Base-by-base conservation (phyloP, 306 rosid genomes). In the Malus sieversii region DNA sequence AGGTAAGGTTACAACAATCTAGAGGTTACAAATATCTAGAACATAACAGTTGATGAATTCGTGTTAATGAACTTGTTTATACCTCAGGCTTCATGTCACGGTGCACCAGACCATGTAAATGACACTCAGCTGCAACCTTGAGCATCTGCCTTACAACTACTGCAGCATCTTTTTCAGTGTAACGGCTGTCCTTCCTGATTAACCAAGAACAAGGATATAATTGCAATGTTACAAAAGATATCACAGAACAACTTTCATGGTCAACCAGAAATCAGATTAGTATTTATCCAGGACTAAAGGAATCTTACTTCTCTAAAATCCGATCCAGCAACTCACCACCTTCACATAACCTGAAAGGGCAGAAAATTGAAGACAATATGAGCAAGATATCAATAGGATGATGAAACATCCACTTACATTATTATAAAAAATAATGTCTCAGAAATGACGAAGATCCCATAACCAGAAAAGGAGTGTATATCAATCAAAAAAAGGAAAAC, bases 31-130 rank as follows among this genome's bases (percentile, higher is more conserved):
- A 38, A 38, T 38, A 38, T 38, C 42, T 38, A 38, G 9, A 38
- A 38, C 42, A 38, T 38, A 35, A 35, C 40, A 38, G 42, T 38
- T 7, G 42, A 38, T 61, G 59, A 40, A 74, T 64, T 59, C 46
- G 55, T 38, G 77, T 66, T 57, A 63, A 30, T 12, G 55, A 38
- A 68, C 75, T 69, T 58, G 78, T 75, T 30, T 70, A 51, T 77
- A 96, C 98, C 97, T 96, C 99, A 29, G 99, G 98, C 77, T 96
- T 96, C 99, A 96, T 90, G 90, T 96, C 99, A 35, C 99, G 89
- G 78, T 96, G 99, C 38, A 96, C 99, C 87, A 96, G 90, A 65
- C 99, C 99, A 38, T 96, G 99, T 73, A 96, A 89, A 89, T 96
- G 99, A 80, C 99, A 96, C 85, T 96, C 85, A 10, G 98, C 99